phyloP scores from a whole-genome alignment of 208 protist species.

The Trypanosomatidae sp. region DNA sequence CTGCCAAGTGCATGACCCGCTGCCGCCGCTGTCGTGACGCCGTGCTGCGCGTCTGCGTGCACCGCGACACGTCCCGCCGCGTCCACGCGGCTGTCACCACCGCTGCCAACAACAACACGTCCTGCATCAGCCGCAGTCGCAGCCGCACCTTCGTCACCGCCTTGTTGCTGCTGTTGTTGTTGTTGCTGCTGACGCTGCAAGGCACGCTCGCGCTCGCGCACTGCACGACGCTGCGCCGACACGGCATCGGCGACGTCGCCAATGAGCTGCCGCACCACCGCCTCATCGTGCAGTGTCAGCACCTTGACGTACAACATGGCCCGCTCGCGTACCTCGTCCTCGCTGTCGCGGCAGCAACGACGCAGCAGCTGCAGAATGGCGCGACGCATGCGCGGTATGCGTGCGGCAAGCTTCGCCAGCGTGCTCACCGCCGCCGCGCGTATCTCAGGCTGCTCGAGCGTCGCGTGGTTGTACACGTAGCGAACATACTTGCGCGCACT shows the following conservation, averaged over 20 bases:
- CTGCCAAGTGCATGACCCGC: background rate
- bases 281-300: conserved; percentile 67
- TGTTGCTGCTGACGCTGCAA: conserved; percentile 7
- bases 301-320: conserved; percentile 88
- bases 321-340: conserved; percentile 98
- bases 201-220: conserved; percentile 3
- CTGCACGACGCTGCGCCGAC: conserved; percentile 10
- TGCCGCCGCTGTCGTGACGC: background rate
- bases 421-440: conserved; percentile 93
- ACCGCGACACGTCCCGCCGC: background rate
- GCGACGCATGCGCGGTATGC: conserved; percentile 64
- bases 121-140: conserved; percentile 2
- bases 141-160: background rate
- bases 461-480: conserved; percentile 97
- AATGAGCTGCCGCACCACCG: conserved; percentile 43
- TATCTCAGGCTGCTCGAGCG: conserved; percentile 89
- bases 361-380: conserved; percentile 87
- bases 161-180: background rate
- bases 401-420: conserved; percentile 95
- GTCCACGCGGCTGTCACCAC: conserved; percentile 2
- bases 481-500: conserved; percentile 86
- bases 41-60: background rate
- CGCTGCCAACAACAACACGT: conserved; percentile 3
- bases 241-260: conserved; percentile 55
- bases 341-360: conserved; percentile 88